Evolutionary conservation across 2,329 filamentous ascomycete genomes (phyloP), one percentile per base, ranked within the genome.

Genomic region (Aspergillus brunneoviolaceus): DNA sequence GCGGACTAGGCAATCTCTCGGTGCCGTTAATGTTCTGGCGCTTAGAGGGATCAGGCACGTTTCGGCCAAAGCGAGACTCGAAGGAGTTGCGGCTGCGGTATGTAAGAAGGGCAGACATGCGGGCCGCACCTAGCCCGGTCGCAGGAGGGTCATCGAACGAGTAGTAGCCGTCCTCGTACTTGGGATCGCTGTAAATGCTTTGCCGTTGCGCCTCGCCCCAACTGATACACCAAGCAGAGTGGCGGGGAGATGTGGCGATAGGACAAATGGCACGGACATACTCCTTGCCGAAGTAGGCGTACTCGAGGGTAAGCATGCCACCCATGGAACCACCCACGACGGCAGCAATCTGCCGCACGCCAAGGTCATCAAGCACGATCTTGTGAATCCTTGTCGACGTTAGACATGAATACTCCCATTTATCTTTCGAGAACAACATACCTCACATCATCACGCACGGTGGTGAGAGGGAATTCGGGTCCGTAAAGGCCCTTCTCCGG

Each of bases 151-250:
- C 92, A 33, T 90, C 84, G 69, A 95, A 96, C 1, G 87, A 71
- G 74, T 98, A 99, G 78, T 97, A 98, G 49, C 95, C 95, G 71
- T 98, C 93, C 63, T 97, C 92, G 76, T 99, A 99, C 80, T 97
- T 98, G 33, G 95, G 95, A 74, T 99, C 95, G 45, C 92, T 93
- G 78, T 98, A 99, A 74, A 99, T 98, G 82, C 81, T 81, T 66
- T 85, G 82, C 60, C 83, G 73, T 67, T 85, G 83, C 7, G 82
- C 80, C 70, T 86, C 83, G 3, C 81, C 82, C 83, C 83, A 85
- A 61, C 82, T 83, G 58, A 85, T 86, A 49, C 82, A 83, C 83
- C 83, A 86, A 2, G 82, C 82, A 48, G 82, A 82, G 62, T 85
- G 83, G 21, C 82, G 79, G 21, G 81, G 81, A 14, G 82, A 83